Base-by-base conservation (phyloP, 2,329 filamentous ascomycete species). In the Neofusicoccum sp. region DNA sequence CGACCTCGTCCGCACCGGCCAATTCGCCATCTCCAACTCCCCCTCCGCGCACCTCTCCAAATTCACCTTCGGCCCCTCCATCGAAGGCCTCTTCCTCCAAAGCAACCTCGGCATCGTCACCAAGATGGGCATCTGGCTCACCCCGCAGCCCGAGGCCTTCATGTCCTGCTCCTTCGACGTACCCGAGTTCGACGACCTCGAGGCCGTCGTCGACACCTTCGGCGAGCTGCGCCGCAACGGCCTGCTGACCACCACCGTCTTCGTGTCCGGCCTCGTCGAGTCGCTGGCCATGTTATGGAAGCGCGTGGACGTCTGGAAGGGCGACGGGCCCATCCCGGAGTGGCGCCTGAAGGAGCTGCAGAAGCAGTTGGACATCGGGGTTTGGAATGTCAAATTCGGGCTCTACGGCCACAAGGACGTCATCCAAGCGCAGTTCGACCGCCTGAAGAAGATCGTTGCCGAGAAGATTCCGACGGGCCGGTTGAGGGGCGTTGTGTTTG, bases 41-140 rank as follows among this genome's bases (percentile, higher is more conserved):
- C 54, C 47, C 4, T 65, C 67, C 51, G 67, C 69, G 43, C 69
- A 69, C 57, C 65, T 70, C 4, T 73, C 73, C 65, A 71, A 71
- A 44, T 71, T 73, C 56, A 69, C 69, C 24, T 74, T 74, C 62
- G 73, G 72, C 3, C 72, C 72, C 0, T 72, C 72, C 57, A 69
- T 69, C 24, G 72, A 75, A 53, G 73, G 71, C 49, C 71, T 73
- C 56, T 75, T 75, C 63, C 67, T 72, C 1, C 72, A 75, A 51
- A 68, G 66, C 33, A 73, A 71, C 28, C 66, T 74, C 30, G 72
- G 73, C 14, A 72, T 75, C 33, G 71, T 73, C 6, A 67, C 66
- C 7, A 84, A 84, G 68, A 80, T 85, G 76, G 82, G 82, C 0
- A 76, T 84, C 65, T 78, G 74, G 70, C 71, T 85, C 34, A 84